Evolutionary conservation across 83 land plant species (phyloP).

Genomic region (Diphasiastrum complanatum): DNA sequence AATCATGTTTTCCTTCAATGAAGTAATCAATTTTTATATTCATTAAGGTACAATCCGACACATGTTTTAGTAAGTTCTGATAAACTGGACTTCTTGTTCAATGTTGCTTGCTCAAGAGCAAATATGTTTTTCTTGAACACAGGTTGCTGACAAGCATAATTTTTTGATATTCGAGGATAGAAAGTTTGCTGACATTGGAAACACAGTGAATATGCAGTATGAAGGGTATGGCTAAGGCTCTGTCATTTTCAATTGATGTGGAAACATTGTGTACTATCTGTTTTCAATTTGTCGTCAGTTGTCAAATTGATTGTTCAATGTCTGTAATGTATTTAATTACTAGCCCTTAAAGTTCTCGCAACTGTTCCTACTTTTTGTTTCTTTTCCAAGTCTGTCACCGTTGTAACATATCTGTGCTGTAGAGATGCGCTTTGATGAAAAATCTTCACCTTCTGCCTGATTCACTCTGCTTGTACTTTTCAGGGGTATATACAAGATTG

Average conservation of each 20-base stretch:
- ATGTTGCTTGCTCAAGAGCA: too few relatives aligned
- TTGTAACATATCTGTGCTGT: background rate
- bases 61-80: too few relatives aligned
- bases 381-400: too few relatives aligned
- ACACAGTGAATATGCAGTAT: conserved; percentile 96
- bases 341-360: background rate
- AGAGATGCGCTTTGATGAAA: background rate
- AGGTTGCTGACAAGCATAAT: conserved; percentile 93
- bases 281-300: too few relatives aligned
- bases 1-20: too few relatives aligned
- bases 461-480: conserved; percentile 7
- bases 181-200: conserved; percentile 98
- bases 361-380: too few relatives aligned
- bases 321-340: background rate
- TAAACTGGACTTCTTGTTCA: too few relatives aligned
- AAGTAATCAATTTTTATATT: too few relatives aligned
- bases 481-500: conserved; percentile 82
- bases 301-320: too few relatives aligned
- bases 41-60: too few relatives aligned
- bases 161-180: conserved; percentile 94
- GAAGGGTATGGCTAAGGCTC: conserved; percentile 53
- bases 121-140: background rate
- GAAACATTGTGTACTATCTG: too few relatives aligned
- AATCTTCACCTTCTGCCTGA: background rate
- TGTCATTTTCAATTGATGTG: too few relatives aligned